Evolutionary conservation across 208 protist genomes (phyloP).

Genomic region (Crithidia sp.): DNA sequence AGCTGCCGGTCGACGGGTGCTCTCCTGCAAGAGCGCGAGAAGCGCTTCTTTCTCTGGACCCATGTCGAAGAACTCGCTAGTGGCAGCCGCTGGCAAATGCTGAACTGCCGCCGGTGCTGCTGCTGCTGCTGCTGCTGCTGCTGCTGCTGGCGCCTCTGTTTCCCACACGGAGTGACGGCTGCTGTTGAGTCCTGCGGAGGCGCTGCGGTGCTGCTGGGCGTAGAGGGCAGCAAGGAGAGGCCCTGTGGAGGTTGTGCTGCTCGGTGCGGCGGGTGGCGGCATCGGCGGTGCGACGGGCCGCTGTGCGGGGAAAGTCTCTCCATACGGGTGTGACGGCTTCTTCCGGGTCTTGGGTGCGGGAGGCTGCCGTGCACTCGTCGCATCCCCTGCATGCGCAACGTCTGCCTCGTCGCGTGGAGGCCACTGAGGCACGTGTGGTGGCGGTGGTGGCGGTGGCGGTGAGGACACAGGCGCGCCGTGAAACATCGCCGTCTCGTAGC

Average conservation of each 20-base stretch:
- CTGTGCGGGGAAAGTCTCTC: not conserved
- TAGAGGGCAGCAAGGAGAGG: slow-evolving; percentile 14
- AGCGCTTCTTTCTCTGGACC: slow-evolving; percentile 53
- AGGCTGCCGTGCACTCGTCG: not conserved
- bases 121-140: not conserved
- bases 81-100: not conserved
- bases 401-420: no score
- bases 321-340: slow-evolving; percentile 13
- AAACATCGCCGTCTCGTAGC: not conserved
- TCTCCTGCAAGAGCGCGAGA: slow-evolving; percentile 29
- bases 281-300: not conserved
- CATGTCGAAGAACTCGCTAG: slow-evolving; percentile 43
- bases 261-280: not conserved
- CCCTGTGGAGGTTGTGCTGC: not conserved
- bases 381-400: not conserved
- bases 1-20: slow-evolving; percentile 5
- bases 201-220: slow-evolving; percentile 15
- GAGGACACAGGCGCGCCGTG: not conserved
- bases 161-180: slow-evolving; percentile 26
- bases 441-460: slow-evolving; percentile 1
- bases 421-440: not conserved
- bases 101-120: not conserved
- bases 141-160: not conserved
- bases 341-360: not conserved
- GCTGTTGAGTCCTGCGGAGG: slow-evolving; percentile 12